Evolutionary conservation across 805 yeast genomes (phyloP).

Genomic region (Jamesozyma lodderae): DNA sequence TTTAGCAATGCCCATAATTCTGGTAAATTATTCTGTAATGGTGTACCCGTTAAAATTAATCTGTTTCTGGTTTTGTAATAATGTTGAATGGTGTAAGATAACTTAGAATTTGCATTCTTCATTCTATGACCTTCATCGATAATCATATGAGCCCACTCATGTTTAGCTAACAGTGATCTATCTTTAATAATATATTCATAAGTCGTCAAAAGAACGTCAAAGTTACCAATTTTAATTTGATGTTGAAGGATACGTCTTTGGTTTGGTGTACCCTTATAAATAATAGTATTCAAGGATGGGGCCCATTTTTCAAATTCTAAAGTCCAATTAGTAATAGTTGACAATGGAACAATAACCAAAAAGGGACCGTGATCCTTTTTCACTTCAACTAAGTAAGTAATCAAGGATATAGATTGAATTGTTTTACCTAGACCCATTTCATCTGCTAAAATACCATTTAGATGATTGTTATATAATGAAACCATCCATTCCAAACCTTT

Average conservation of each 20-base stretch:
- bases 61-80: constrained; percentile 70
- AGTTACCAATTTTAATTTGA: constrained; percentile 58
- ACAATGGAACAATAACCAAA: constrained; percentile 72
- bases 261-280: constrained; percentile 70
- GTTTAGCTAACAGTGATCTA: constrained; percentile 56
- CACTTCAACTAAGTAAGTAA: constrained; percentile 59
- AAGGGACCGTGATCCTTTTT: constrained; percentile 63
- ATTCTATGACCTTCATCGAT: constrained; percentile 88
- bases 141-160: constrained; percentile 78
- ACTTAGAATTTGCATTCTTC: constrained; percentile 70
- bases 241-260: constrained; percentile 59
- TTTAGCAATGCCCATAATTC: constrained; percentile 80
- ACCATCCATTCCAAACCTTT: constrained; percentile 99
- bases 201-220: constrained; percentile 70
- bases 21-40: constrained; percentile 75
- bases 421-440: constrained; percentile 99
- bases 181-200: constrained; percentile 76
- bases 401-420: constrained; percentile 67
- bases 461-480: constrained; percentile 83
- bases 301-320: constrained; percentile 85
- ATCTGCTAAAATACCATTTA: constrained; percentile 96
- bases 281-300: constrained; percentile 60
- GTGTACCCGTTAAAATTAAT: constrained; percentile 80
- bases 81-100: constrained; percentile 60
- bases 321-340: constrained; percentile 81